Conservation (phyloP, 331 rosid genomes). For the Erythrophleum ivorense region DNA sequence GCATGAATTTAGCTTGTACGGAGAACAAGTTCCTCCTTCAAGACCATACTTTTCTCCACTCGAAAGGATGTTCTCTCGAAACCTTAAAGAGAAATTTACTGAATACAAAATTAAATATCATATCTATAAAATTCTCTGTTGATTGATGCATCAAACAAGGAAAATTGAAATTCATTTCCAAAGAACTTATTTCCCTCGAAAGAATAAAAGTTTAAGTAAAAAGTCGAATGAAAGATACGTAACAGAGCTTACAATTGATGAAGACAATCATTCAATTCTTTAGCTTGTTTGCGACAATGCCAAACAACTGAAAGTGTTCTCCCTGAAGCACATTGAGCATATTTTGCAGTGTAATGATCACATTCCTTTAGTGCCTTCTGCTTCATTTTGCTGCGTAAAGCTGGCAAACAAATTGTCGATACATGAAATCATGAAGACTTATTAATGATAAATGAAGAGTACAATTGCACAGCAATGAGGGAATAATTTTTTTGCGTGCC, state of each 20-base stretch:
- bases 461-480: neutral
- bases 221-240: neutral
- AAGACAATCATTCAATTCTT: slow-evolving; percentile 84
- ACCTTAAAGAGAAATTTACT: neutral
- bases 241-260: slow-evolving; percentile 69
- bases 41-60: neutral
- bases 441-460: neutral
- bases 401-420: slow-evolving; percentile 42
- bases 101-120: neutral
- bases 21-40: neutral
- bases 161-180: neutral
- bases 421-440: neutral
- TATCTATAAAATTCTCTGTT: neutral
- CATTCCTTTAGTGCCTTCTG: slow-evolving; percentile 88
- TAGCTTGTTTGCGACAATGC: slow-evolving; percentile 81
- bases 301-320: slow-evolving; percentile 86
- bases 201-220: neutral
- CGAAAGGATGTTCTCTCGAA: neutral
- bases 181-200: neutral
- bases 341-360: slow-evolving; percentile 67
- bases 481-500: neutral
- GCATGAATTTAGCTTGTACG: neutral
- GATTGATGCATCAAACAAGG: neutral
- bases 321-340: slow-evolving; percentile 85
- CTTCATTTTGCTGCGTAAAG: slow-evolving; percentile 96